phyloP scores from a whole-genome alignment of 2,329 filamentous ascomycete species.

The Magnaporthales sp. region DNA sequence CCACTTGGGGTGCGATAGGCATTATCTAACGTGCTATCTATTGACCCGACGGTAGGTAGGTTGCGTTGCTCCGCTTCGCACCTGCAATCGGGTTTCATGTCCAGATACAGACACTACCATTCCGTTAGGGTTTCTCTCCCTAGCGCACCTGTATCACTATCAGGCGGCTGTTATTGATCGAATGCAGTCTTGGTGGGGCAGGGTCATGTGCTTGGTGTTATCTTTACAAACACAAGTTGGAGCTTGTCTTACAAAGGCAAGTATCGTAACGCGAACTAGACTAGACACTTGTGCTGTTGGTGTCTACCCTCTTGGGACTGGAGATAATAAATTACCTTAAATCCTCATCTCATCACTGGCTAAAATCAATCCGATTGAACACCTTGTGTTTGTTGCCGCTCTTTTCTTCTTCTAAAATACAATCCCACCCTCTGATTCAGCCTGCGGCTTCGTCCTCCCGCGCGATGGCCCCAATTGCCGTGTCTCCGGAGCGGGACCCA shows the following conservation, averaged over 20 bases:
- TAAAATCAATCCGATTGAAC: neutral
- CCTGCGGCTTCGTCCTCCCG: neutral
- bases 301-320: neutral
- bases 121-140: neutral
- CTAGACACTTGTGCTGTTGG: neutral
- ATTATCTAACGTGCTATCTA: neutral
- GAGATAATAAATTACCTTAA: neutral
- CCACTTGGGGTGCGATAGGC: too few species aligned
- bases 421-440: neutral
- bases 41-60: neutral
- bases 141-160: neutral
- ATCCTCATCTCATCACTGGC: neutral
- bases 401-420: neutral
- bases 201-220: neutral
- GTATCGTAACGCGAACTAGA: neutral
- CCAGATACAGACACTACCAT: neutral
- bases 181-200: neutral
- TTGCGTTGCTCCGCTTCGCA: neutral
- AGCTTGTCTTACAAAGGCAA: neutral
- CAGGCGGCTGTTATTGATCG: neutral
- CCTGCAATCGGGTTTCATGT: neutral
- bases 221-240: neutral
- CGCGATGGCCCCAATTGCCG: constrained; percentile 46
- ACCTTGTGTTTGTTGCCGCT: neutral
- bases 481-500: constrained; percentile 37